Evolutionary conservation across 129 eudicot species (phyloP).

Genomic region (Mikania micrantha): DNA sequence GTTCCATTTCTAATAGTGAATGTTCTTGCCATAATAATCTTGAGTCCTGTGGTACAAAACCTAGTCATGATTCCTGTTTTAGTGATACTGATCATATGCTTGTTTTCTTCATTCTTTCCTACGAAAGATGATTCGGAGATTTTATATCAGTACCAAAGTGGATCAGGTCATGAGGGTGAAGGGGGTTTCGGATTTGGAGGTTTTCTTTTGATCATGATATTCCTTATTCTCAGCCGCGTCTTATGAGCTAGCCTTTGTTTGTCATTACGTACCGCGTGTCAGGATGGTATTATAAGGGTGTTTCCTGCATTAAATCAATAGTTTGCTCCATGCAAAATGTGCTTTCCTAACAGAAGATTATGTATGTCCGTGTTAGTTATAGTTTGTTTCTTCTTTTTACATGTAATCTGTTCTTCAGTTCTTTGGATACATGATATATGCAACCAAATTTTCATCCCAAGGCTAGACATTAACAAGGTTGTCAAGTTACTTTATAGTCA

Average conservation of each 20-base stretch:
- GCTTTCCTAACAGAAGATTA: not conserved
- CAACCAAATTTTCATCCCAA: not conserved
- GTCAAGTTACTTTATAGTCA: too few relatives aligned
- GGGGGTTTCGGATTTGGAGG: constrained; percentile 42
- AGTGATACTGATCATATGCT: constrained; percentile 30
- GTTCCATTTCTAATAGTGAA: constrained; percentile 49
- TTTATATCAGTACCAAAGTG: constrained; percentile 12
- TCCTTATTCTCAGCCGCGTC: constrained; percentile 27
- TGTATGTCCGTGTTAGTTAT: not conserved
- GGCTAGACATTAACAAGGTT: too few relatives aligned
- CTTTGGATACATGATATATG: not conserved
- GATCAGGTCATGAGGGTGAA: constrained; percentile 26
- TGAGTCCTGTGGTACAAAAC: constrained; percentile 29
- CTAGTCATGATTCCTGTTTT: constrained; percentile 25
- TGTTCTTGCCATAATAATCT: constrained; percentile 34
- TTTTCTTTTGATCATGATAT: constrained; percentile 39
- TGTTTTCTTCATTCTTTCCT: constrained; percentile 27
- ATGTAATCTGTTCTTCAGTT: not conserved
- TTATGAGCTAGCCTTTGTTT: constrained; percentile 1
- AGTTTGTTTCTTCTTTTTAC: not conserved
- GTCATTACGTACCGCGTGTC: not conserved
- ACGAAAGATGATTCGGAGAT: not conserved
- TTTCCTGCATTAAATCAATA: not conserved
- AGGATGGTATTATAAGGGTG: not conserved
- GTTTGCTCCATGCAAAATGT: not conserved